Evolutionary conservation across 176 grass and related monocot genomes (phyloP).

Genomic region (Musa troglodytarum): DNA sequence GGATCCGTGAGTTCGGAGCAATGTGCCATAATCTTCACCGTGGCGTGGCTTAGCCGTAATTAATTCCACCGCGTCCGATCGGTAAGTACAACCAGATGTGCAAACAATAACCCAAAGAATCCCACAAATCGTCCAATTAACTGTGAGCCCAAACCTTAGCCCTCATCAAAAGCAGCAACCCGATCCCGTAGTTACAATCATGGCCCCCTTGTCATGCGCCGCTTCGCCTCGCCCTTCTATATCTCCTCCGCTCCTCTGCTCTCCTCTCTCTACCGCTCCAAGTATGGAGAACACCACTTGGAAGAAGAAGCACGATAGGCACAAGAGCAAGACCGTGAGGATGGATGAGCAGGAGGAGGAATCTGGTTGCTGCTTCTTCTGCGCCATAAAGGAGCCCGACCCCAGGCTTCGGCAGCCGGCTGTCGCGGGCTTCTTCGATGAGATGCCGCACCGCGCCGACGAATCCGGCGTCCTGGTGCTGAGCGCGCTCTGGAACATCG

Average conservation of each 20-base stretch:
- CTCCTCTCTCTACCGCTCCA: too few species aligned
- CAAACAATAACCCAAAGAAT: too few species aligned
- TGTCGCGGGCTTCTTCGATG: slow-evolving; percentile 50
- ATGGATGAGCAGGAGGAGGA: background rate
- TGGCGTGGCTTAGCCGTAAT: too few species aligned
- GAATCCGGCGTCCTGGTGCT: slow-evolving; percentile 31
- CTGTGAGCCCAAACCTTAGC: too few species aligned
- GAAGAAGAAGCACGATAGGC: background rate
- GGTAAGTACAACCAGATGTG: too few species aligned
- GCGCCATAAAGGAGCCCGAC: slow-evolving; percentile 54
- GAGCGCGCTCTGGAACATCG: slow-evolving; percentile 54
- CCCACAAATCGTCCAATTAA: background rate
- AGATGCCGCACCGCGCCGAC: slow-evolving; percentile 36
- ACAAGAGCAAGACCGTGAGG: slow-evolving; percentile 1
- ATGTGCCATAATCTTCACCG: too few species aligned
- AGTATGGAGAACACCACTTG: background rate
- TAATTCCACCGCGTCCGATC: too few species aligned
- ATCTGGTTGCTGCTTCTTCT: slow-evolving; percentile 60
- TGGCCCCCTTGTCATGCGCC: slow-evolving; percentile 9
- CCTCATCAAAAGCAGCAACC: slow-evolving; percentile 15
- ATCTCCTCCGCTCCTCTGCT: background rate
- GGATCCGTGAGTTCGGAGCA: too few species aligned
- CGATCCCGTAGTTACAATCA: slow-evolving; percentile 1
- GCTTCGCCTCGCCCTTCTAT: background rate
- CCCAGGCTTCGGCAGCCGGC: slow-evolving; percentile 30